Percentiles rank a stretch among this genome's conserved stretches.
phyloP scores from a whole-genome alignment of 768 basidiomycete species.

The Rickenella mellea region DNA sequence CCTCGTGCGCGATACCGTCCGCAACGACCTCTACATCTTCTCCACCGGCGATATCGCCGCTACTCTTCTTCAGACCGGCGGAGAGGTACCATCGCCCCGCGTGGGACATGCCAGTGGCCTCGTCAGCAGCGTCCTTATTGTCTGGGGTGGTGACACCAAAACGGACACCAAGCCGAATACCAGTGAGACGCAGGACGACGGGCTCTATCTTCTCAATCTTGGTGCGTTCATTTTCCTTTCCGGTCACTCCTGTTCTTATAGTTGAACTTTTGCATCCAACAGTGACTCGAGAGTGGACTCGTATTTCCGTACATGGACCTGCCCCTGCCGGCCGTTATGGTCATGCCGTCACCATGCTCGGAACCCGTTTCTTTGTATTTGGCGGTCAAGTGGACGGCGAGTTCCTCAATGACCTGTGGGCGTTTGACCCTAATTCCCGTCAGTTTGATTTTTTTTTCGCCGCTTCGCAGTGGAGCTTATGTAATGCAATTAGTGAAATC shows the following conservation, averaged over 20 bases:
- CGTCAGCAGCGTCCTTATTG: constrained; percentile 89
- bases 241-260: neutral
- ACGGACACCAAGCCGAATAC: constrained; percentile 51
- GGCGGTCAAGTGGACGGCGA: constrained; percentile 94
- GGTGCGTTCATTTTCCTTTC: constrained; percentile 41
- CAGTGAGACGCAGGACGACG: constrained; percentile 81
- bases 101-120: constrained; percentile 97
- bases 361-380: constrained; percentile 87
- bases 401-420: constrained; percentile 93
- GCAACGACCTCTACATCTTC: constrained; percentile 92
- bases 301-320: constrained; percentile 65
- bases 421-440: constrained; percentile 93
- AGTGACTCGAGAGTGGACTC: constrained; percentile 96
- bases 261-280: constrained; percentile 2
- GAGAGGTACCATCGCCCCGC: constrained; percentile 79
- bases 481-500: constrained; percentile 52
- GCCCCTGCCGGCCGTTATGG: constrained; percentile 89
- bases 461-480: neutral
- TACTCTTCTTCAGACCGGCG: constrained; percentile 75
- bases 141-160: constrained; percentile 98
- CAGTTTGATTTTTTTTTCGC: constrained; percentile 21
- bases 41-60: constrained; percentile 72
- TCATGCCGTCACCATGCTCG: constrained; percentile 89
- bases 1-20: constrained; percentile 80
- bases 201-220: constrained; percentile 87